Base-by-base conservation (phyloP, 192 early-diverging fungal genomes). In the Coemansia sp. region DNA sequence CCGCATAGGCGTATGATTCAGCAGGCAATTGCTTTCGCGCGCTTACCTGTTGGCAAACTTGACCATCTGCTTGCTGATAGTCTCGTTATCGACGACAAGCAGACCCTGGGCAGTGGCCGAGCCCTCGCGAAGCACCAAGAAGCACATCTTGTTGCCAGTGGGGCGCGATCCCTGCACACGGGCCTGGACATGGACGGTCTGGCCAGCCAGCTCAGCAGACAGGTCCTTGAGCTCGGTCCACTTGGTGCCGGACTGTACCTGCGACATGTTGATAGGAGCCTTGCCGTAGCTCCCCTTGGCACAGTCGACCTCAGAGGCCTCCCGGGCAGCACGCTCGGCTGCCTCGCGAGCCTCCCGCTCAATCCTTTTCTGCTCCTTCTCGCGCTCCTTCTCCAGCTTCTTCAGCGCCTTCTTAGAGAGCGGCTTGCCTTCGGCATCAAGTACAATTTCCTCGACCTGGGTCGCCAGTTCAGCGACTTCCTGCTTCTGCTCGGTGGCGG, bases 41-140 rank as follows among this genome's bases (percentile, higher is more conserved):
- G 90, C 87, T 69, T 69, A 78, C 76, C 76, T 80, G 26, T 71
- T 71, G 38, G 89, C 88, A 85, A 90, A 99, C 82, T 96, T 97
- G 63, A 96, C 84, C 94, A 99, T 97, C 56, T 93, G 87, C 86
- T 96, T 96, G 89, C 94, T 96, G 67, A 96, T 84, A 8, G 72
- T 84, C 13, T 83, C 70, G 16, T 85, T 88, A 67, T 96, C 85
- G 40, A 86, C 86, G 14, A 85, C 69, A 24, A 98, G 63, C 51
- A 99, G 84, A 34, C 87, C 93, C 83, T 99, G 97, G 48, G 93
- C 92, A n/a, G 95, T 99, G 39, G 84, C 83, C 34, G 86, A 87
- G 50, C 86, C 83, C 77, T 98, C 94, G 56, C 97, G 91, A 62
- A 99, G 81, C 26, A 90, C 90, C 62, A 99, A 78, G 81, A 99